These are phyloP conservation scores for Leccinum arenicola DNA, from an alignment of 768 basidiomycete species.

Conservation along the genomic window DNA sequence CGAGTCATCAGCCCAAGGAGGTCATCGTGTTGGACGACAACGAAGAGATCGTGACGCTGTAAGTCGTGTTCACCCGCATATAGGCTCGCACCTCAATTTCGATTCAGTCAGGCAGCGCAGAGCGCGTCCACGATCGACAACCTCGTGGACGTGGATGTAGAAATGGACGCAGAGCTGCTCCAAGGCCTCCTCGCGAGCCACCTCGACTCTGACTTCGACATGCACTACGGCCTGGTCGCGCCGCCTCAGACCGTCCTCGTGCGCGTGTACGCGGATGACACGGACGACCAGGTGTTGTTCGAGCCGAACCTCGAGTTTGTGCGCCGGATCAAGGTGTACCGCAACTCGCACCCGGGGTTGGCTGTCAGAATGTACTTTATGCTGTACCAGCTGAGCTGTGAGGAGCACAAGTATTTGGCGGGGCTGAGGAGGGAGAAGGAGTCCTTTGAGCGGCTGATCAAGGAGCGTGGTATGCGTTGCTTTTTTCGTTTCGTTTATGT, in stretches of 20 bases:
- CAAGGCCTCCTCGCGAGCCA: conserved; percentile 29
- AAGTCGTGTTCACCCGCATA: conserved; percentile 22
- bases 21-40: conserved; percentile 19
- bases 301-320: conserved; percentile 95
- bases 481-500: not conserved
- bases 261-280: conserved; percentile 86
- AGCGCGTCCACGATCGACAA: conserved; percentile 10
- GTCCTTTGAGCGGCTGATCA: conserved; percentile 88
- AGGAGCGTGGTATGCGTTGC: conserved; percentile 80
- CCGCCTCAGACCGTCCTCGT: conserved; percentile 83
- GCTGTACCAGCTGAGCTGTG: conserved; percentile 89
- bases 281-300: conserved; percentile 89
- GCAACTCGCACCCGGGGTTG: conserved; percentile 77
- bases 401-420: conserved; percentile 94
- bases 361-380: conserved; percentile 91
- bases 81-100: not conserved
- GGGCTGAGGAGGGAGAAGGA: conserved; percentile 90
- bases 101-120: conserved; percentile 21
- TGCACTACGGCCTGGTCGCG: conserved; percentile 73
- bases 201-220: conserved; percentile 62
- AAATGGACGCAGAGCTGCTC: conserved; percentile 24
- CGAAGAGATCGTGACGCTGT: conserved; percentile 58
- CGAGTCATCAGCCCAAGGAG: conserved; percentile 11
- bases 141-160: not conserved
- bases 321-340: conserved; percentile 89